Conservation (phyloP, 192 early-diverging fungal species). For the Entrophospora sp. region DNA sequence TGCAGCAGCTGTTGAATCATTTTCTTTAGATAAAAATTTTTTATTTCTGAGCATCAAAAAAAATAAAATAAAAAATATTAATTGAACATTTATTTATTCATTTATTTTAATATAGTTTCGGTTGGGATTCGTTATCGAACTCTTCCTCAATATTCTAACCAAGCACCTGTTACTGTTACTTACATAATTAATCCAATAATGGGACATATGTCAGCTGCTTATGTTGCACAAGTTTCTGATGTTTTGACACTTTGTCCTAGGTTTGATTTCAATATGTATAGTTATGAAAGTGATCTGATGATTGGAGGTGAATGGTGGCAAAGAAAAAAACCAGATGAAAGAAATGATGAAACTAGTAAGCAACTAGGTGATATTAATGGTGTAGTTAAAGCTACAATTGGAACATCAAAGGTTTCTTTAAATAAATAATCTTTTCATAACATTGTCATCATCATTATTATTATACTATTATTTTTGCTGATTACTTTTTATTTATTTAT, state of each 20-base stretch:
- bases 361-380: conserved; percentile 14
- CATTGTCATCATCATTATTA: conserved; percentile 25
- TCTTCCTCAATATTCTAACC: conserved; percentile 30
- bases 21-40: too few relatives aligned
- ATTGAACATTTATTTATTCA: conserved; percentile 3
- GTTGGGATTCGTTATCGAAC: conserved; percentile 65
- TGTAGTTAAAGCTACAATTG: conserved; percentile 25
- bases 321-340: conserved; percentile 22
- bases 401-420: conserved; percentile 16
- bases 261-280: conserved; percentile 89
- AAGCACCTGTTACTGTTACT: conserved; percentile 41
- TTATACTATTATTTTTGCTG: too few relatives aligned
- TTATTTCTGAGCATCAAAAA: too few relatives aligned
- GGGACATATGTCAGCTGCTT: conserved; percentile 81
- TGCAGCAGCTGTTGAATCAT: too few relatives aligned
- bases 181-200: conserved; percentile 85
- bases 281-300: conserved; percentile 81
- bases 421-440: neutral
- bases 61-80: neutral
- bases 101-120: conserved; percentile 35
- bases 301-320: conserved; percentile 78
- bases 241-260: conserved; percentile 65
- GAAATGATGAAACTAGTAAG: conserved; percentile 21
- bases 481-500: too few relatives aligned
- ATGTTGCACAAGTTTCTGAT: conserved; percentile 67